Evolutionary conservation across 1,284 basidiomycete genomes (phyloP), one percentile per base, ranked within the genome.

Genomic region (Cutaneotrichosporon mucoides): DNA sequence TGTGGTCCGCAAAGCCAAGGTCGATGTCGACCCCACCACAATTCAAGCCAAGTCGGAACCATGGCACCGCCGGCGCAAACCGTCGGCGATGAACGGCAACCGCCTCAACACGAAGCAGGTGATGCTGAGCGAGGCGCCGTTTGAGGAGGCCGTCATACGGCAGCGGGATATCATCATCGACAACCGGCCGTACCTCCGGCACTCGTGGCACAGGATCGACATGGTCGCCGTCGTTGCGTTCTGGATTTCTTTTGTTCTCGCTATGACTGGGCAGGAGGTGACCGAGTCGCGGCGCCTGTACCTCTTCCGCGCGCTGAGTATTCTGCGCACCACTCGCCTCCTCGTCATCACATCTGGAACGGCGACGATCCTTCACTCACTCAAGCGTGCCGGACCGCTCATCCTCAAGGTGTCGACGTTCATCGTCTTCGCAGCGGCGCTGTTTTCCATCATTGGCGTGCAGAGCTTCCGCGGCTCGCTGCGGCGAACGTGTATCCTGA

Each of bases 141-240:
- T 83, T 66, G 77, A 80, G 8, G 72, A 77, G 15, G 81, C 82
- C 1, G 71, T 84, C 7, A 67, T 69, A 52, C 77, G 73, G 45
- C 81, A 78, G 63, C 74, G 68, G 46, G 70, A 58, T 55, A 72
- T 70, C 55, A 71, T 71, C 42, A 66, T 64, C 55, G 73, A 69
- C 70, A 72, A 73, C 35, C 69, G 79, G 3, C 91, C 95, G 0
- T 99, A 92, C 73, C 81, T 98, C 4, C 84, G 95, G 4, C 92
- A 98, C 71, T 91, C 89, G 56, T 98, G 94, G 93, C 90, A 88
- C 67, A 84, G 94, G 37, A 88, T 96, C 59, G 94, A 99, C 75
- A 85, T 89, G 64, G 77, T 97, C 41, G 90, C 95, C 2, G 85
- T 97, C 52, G 59, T 80, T 34, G 64, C 66, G 35, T 79, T 75